A percentile compares a stretch with the other conserved stretches of the same genome.
These are phyloP conservation scores for Arthrobotrys musiformis DNA, from an alignment of 2,329 filamentous ascomycete genomes.

Conservation along the genomic window DNA sequence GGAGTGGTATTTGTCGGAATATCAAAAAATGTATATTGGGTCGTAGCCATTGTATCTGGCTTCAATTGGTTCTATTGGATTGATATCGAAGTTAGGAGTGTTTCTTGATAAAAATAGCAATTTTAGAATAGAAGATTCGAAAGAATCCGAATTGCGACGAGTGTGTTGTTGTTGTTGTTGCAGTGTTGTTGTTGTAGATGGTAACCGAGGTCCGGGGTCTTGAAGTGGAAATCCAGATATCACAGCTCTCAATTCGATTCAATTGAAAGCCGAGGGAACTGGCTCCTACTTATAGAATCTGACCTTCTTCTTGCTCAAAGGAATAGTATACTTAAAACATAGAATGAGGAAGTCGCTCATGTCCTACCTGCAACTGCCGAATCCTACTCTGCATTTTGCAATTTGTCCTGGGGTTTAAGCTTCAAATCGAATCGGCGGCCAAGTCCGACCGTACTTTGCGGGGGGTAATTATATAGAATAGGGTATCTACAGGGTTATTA, in stretches of 20 bases:
- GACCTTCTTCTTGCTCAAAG: background rate
- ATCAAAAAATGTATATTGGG: constrained; percentile 42
- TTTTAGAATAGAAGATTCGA: background rate
- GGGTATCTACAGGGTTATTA: background rate
- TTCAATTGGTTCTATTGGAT: background rate
- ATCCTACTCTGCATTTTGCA: constrained; percentile 1
- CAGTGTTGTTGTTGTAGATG: constrained; percentile 30
- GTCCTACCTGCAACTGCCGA: background rate
- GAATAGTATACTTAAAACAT: background rate
- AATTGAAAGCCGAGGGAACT: background rate
- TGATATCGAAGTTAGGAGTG: background rate
- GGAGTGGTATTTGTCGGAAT: constrained; percentile 34
- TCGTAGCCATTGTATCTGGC: constrained; percentile 30
- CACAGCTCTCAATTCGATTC: background rate
- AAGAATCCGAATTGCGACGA: constrained; percentile 28
- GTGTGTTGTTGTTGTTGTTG: constrained; percentile 51
- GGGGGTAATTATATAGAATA: no score
- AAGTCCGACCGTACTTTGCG: background rate
- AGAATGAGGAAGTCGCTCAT: background rate
- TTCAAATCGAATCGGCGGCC: background rate
- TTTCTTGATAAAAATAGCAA: background rate
- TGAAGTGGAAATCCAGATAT: no score
- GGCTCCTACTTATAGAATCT: background rate
- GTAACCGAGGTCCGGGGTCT: background rate
- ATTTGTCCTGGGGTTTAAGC: background rate